Conservation (phyloP, 192 early-diverging fungal species). For the Mortierella alpina region DNA sequence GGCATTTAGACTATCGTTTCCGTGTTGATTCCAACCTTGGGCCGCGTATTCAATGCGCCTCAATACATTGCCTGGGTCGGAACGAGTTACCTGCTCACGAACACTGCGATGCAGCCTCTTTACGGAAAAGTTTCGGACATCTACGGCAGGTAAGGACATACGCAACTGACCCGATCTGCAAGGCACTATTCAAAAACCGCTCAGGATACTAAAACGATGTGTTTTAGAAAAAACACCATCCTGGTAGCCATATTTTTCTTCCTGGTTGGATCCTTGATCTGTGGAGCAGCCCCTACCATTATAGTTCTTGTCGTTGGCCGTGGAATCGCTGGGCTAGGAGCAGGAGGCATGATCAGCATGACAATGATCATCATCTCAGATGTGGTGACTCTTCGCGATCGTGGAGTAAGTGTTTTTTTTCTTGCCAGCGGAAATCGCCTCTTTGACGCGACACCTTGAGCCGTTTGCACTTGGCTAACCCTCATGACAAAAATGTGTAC, state of each 20-base stretch:
- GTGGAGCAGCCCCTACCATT: constrained; percentile 48
- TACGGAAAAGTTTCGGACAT: constrained; percentile 88
- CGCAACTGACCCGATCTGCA: not conserved
- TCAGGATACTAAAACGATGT: constrained; percentile 4
- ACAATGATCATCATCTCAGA: constrained; percentile 74
- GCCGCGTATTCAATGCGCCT: constrained; percentile 69
- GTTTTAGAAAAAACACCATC: constrained; percentile 37
- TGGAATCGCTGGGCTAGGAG: constrained; percentile 68
- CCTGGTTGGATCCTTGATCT: constrained; percentile 40
- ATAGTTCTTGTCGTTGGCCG: constrained; percentile 64
- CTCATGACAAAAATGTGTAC: too few relatives aligned
- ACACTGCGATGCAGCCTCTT: constrained; percentile 78
- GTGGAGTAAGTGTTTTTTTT: constrained; percentile 30
- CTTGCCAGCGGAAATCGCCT: not conserved
- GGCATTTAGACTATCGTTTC: constrained; percentile 37
- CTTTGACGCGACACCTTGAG: not conserved
- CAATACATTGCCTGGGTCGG: constrained; percentile 86
- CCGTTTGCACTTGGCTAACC: too few relatives aligned
- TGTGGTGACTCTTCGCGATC: constrained; percentile 65
- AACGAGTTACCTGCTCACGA: constrained; percentile 65
- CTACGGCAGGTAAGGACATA: constrained; percentile 59
- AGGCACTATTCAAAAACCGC: not conserved
- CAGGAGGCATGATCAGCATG: constrained; percentile 65
- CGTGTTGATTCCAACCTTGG: constrained; percentile 38
- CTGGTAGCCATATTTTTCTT: constrained; percentile 49